A percentile compares a stretch with the other conserved stretches of the same genome.
Evolutionary conservation across 352 stramenopile species (phyloP).

Genomic region (Globisporangium perplexum): DNA sequence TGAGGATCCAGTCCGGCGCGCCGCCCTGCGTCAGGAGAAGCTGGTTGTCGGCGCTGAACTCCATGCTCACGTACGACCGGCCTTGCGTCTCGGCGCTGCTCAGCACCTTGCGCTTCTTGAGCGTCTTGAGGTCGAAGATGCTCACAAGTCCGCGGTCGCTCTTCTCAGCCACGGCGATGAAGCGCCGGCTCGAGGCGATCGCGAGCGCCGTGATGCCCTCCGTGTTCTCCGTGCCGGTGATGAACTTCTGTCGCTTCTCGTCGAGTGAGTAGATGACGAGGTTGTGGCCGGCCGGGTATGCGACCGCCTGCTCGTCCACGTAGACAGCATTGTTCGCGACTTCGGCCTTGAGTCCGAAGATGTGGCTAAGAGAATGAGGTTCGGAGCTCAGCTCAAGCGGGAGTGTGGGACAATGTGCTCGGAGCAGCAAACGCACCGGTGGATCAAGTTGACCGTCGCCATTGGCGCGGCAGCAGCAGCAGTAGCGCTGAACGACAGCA

Average conservation of each 20-base stretch:
- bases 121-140: slow-evolving; percentile 87
- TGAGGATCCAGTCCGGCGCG: slow-evolving; percentile 82
- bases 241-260: slow-evolving; percentile 90
- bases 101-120: slow-evolving; percentile 89
- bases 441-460: slow-evolving; percentile 37
- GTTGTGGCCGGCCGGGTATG: slow-evolving; percentile 86
- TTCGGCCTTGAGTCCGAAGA: slow-evolving; percentile 89
- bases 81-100: slow-evolving; percentile 60
- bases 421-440: slow-evolving; percentile 16
- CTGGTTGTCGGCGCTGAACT: slow-evolving; percentile 89
- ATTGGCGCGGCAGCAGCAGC: slow-evolving; percentile 17
- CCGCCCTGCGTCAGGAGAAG: slow-evolving; percentile 87
- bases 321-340: slow-evolving; percentile 79
- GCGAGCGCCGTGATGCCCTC: slow-evolving; percentile 62
- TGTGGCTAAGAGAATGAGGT: slow-evolving; percentile 40
- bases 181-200: slow-evolving; percentile 64
- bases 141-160: slow-evolving; percentile 65
- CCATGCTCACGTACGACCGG: slow-evolving; percentile 71
- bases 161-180: slow-evolving; percentile 74
- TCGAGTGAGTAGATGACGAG: slow-evolving; percentile 87
- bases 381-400: not conserved
- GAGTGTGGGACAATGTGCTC: not conserved
- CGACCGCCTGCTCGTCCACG: slow-evolving; percentile 77
- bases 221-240: slow-evolving; percentile 70
- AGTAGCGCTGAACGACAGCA: too few relatives aligned